Evolutionary conservation across 441 rosid genomes (phyloP), one percentile per base, ranked within the genome.

Genomic region (Raphanus hybrid): DNA sequence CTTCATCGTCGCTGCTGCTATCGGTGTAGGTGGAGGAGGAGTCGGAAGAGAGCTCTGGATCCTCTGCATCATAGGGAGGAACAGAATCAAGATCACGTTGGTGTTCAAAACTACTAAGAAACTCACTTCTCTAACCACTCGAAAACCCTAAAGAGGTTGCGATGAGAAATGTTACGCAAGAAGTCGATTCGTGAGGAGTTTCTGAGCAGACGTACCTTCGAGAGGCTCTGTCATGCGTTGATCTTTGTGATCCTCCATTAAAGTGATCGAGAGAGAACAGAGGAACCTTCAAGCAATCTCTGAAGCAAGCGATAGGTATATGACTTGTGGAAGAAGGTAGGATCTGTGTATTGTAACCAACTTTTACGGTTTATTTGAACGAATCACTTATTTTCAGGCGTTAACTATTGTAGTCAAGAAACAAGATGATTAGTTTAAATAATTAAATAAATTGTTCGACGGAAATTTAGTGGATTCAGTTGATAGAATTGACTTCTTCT

Each of bases 191-290:
- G 32, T 29, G 32, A 29, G 32, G 32, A 29, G 32, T 29, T 29
- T 29, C 32, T 43, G 48, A 41, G 48, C 3, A 41, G 14, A 75
- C 70, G 11, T 69, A 69, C 79, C 64, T 0, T 32, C 3, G 58
- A 41, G 64, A 75, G 69, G 41, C 61, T 59, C 5, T 45, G 5
- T 29, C 32, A 60, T 14, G n/a, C 29, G 10, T 59, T 69, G 54
- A 61, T 45, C 39, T n/a, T 68, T 45, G 61, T 75, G 54, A 14
- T 54, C 41, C 26, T 70, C 55, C 70, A 74, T 73, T 64, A 6
- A 10, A 43, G 14, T 3, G 52, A 43, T 1, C 1, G 14, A 43
- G 14, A 8, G 34, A 29, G 34, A 29, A 55, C 60, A 16, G 60
- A 9, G 18, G 35, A 62, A 29, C 5, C 34, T 29, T 29, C 34